Conservation (phyloP, 2,329 filamentous ascomycete genomes). For the Parascedosporium putredinis region DNA sequence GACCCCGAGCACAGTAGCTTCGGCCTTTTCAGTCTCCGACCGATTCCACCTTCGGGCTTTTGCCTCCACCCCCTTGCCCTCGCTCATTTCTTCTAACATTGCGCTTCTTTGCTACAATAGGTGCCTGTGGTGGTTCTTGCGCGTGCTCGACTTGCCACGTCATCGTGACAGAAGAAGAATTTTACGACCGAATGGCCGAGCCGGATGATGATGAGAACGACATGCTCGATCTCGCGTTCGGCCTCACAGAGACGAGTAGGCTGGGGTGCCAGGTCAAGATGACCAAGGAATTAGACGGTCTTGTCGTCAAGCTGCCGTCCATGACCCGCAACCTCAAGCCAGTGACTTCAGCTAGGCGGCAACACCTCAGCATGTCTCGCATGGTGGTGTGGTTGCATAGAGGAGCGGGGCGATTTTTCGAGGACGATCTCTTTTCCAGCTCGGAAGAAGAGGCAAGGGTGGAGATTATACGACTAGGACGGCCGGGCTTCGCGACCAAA, state of each 20-base stretch:
- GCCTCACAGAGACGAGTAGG: slow-evolving; percentile 72
- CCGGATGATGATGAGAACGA: slow-evolving; percentile 76
- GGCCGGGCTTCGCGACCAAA: too few species aligned
- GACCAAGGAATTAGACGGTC: slow-evolving; percentile 78
- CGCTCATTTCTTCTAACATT: neutral
- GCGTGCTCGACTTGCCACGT: slow-evolving; percentile 91
- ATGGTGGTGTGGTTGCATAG: neutral
- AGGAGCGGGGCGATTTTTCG: too few species aligned
- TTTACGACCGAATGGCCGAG: slow-evolving; percentile 70
- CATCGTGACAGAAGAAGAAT: slow-evolving; percentile 63
- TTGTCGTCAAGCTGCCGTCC: slow-evolving; percentile 73
- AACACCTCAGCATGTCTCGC: neutral
- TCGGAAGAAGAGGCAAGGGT: too few species aligned
- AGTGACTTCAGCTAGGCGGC: slow-evolving; percentile 64
- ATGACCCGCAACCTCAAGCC: slow-evolving; percentile 92
- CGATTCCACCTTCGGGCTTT: too few species aligned
- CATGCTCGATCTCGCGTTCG: slow-evolving; percentile 86
- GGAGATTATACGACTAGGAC: neutral
- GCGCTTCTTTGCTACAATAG: slow-evolving; percentile 16
- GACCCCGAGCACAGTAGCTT: too few species aligned
- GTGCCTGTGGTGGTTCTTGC: slow-evolving; percentile 88
- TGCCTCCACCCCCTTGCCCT: too few species aligned
- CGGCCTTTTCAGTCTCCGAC: slow-evolving; percentile 2
- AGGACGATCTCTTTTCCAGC: too few species aligned
- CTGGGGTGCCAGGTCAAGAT: slow-evolving; percentile 88